Evolutionary conservation across 1,139 yeast species (phyloP).

Genomic region (Geotrichum siamense): DNA sequence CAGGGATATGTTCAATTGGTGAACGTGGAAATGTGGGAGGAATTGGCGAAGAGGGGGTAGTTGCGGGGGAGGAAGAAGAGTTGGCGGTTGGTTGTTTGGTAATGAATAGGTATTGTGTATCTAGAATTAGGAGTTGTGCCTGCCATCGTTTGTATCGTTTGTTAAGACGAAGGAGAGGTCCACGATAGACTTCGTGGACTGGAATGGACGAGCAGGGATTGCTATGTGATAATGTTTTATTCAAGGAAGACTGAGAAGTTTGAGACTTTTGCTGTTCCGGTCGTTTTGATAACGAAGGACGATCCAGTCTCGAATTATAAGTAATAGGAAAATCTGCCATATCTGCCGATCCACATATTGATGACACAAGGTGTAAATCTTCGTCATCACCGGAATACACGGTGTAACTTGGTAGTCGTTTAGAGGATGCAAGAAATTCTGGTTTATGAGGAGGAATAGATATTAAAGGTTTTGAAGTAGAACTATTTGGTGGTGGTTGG

Average conservation of each 20-base stretch:
- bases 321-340: neutral
- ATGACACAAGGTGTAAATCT: neutral
- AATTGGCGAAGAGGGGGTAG: neutral
- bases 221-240: neutral
- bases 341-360: neutral
- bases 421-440: neutral
- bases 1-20: neutral
- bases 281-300: neutral
- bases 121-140: slow-evolving; percentile 39
- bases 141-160: slow-evolving; percentile 47
- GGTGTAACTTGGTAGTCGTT: neutral
- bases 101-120: slow-evolving; percentile 39
- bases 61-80: slow-evolving; percentile 23
- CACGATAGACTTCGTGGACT: neutral
- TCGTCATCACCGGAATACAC: slow-evolving; percentile 2
- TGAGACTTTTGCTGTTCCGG: neutral
- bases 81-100: slow-evolving; percentile 37
- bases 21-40: neutral
- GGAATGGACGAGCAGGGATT: neutral
- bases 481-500: neutral
- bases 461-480: neutral
- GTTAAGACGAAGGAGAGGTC: slow-evolving; percentile 35
- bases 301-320: neutral
- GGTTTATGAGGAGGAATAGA: neutral
- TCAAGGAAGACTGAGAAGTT: neutral